These are phyloP conservation scores for Mycotypha africana DNA, from an alignment of 371 early-diverging fungal species.

Conservation along the genomic window DNA sequence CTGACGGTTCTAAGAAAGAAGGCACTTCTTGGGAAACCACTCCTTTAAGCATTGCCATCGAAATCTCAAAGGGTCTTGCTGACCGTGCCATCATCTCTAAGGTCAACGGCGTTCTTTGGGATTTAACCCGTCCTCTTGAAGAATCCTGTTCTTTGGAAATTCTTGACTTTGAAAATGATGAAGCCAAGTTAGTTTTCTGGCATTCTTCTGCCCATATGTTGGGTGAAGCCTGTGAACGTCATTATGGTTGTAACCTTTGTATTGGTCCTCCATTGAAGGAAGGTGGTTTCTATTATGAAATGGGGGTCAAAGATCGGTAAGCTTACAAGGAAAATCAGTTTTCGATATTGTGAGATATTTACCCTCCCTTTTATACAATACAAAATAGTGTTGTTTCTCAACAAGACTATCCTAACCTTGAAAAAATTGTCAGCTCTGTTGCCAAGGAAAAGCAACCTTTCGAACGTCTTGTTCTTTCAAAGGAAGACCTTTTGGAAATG, in stretches of 20 bases:
- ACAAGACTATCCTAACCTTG: conserved; percentile 83
- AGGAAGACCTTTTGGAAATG: conserved; percentile 94
- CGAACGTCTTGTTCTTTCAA: conserved; percentile 84
- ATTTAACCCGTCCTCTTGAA: conserved; percentile 89
- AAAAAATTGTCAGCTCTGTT: conserved; percentile 79
- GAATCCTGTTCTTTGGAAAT: conserved; percentile 81
- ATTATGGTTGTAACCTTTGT: conserved; percentile 96
- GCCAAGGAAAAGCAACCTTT: conserved; percentile 97
- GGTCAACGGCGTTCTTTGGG: conserved; percentile 93
- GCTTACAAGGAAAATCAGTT: background rate
- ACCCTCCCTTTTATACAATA: too few species aligned
- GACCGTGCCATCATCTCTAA: conserved; percentile 94
- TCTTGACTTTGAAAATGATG: conserved; percentile 93
- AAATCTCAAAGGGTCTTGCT: conserved; percentile 85
- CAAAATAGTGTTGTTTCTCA: conserved; percentile 73
- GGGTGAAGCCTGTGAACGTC: conserved; percentile 97
- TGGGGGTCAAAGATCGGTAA: conserved; percentile 77
- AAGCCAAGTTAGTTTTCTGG: conserved; percentile 98
- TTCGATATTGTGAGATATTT: background rate
- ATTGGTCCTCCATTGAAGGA: conserved; percentile 98
- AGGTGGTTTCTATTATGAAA: conserved; percentile 99
- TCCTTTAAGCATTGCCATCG: conserved; percentile 91
- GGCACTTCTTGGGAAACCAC: conserved; percentile 96
- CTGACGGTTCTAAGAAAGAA: conserved; percentile 81
- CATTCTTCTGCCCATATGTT: conserved; percentile 99